Conservation (phyloP, 192 early-diverging fungal species). For the Geosiphon pyriformis region DNA sequence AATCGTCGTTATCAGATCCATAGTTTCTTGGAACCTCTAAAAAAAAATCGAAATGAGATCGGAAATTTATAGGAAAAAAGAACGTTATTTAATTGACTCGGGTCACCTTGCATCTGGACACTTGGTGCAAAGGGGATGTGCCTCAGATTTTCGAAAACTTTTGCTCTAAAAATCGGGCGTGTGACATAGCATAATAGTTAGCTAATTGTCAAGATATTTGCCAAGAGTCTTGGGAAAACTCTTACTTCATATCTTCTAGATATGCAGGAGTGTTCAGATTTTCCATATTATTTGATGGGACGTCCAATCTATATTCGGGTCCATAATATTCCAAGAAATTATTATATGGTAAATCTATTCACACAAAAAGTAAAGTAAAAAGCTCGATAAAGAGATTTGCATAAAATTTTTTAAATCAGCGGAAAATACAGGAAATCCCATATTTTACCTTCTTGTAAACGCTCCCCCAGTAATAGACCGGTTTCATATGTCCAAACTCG, state of each 20-base stretch:
- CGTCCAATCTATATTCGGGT: conserved; percentile 85
- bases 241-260: conserved; percentile 76
- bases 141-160: conserved; percentile 67
- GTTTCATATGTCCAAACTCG: conserved; percentile 96
- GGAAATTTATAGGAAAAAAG: background rate
- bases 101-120: conserved; percentile 70
- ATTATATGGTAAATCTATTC: conserved; percentile 71
- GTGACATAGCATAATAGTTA: no score
- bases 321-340: conserved; percentile 89
- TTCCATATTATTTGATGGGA: conserved; percentile 80
- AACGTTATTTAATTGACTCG: background rate
- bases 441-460: conserved; percentile 53
- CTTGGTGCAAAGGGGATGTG: conserved; percentile 62
- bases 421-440: background rate
- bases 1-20: conserved; percentile 63
- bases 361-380: background rate
- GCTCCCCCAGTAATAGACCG: conserved; percentile 70
- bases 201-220: background rate
- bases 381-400: background rate
- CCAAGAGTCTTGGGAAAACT: background rate
- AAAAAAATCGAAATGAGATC: conserved; percentile 12
- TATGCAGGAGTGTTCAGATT: conserved; percentile 85
- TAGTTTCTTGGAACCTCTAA: conserved; percentile 69
- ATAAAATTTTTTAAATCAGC: no score
- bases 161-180: conserved; percentile 26